A percentile compares a stretch with the other conserved stretches of the same genome.
These are phyloP conservation scores for Cornus kousa DNA, from an alignment of 148 eudicot species.

Conservation along the genomic window DNA sequence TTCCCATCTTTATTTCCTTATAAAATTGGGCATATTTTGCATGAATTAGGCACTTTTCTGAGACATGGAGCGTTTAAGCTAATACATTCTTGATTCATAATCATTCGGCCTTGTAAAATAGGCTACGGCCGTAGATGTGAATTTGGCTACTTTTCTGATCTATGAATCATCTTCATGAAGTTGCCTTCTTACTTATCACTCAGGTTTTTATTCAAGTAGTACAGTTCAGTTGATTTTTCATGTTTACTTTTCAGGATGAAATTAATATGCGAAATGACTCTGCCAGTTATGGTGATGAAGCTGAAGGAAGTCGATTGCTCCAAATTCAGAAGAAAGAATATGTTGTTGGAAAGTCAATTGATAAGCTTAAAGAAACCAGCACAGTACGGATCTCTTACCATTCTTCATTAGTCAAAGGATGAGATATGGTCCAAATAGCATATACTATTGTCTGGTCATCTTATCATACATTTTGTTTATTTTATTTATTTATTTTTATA, in stretches of 20 bases:
- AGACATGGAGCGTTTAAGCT: not conserved
- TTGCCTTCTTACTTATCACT: slow-evolving; percentile 8
- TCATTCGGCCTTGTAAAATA: not conserved
- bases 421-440: not conserved
- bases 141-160: not conserved
- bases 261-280: slow-evolving; percentile 23
- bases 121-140: not conserved
- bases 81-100: not conserved
- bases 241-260: slow-evolving; percentile 48
- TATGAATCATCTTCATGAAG: not conserved
- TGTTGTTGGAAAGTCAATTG: slow-evolving; percentile 72
- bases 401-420: slow-evolving; percentile 6
- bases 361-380: slow-evolving; percentile 82
- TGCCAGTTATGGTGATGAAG: slow-evolving; percentile 22
- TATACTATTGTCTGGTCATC: not conserved
- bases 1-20: no score
- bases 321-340: slow-evolving; percentile 56
- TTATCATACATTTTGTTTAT: not conserved
- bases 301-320: slow-evolving; percentile 39
- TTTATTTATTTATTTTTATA: no score
- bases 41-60: not conserved
- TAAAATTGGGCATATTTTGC: no score
- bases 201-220: slow-evolving; percentile 6
- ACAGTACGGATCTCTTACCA: slow-evolving; percentile 50
- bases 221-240: not conserved